phyloP scores from a whole-genome alignment of 176 grass and related monocot species.

The Microstegium vimineum region DNA sequence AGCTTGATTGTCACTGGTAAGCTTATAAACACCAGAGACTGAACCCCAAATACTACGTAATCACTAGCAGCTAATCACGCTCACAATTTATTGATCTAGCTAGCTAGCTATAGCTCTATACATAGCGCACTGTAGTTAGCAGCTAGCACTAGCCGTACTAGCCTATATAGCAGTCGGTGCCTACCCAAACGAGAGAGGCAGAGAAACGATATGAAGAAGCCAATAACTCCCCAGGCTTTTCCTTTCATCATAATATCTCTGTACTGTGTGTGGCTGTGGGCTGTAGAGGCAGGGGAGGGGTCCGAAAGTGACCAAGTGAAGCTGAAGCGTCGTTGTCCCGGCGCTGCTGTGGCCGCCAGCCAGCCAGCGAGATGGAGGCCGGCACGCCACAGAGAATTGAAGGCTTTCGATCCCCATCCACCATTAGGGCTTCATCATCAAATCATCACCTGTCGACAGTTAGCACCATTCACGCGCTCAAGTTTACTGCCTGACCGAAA shows the following conservation, averaged over 20 bases:
- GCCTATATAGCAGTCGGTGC: too few species aligned
- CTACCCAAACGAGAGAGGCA: background rate
- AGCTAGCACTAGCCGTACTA: background rate
- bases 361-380: background rate
- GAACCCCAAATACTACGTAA: too few species aligned
- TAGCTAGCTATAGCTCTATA: too few species aligned
- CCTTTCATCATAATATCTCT: background rate
- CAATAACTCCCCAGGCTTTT: background rate
- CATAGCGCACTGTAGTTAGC: background rate
- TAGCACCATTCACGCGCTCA: too few species aligned
- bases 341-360: conserved; percentile 16
- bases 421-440: background rate
- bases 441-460: background rate
- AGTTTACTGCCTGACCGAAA: too few species aligned
- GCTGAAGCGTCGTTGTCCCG: conserved; percentile 19
- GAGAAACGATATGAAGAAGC: background rate
- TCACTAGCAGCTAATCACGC: too few species aligned
- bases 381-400: conserved; percentile 2
- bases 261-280: too few species aligned
- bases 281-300: too few species aligned
- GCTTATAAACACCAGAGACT: too few species aligned
- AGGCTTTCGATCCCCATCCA: background rate
- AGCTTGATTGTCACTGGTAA: too few species aligned
- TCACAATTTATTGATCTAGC: too few species aligned
- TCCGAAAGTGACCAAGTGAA: background rate